phyloP scores from a whole-genome alignment of 306 rosid species.

The Fagus sylvatica region DNA sequence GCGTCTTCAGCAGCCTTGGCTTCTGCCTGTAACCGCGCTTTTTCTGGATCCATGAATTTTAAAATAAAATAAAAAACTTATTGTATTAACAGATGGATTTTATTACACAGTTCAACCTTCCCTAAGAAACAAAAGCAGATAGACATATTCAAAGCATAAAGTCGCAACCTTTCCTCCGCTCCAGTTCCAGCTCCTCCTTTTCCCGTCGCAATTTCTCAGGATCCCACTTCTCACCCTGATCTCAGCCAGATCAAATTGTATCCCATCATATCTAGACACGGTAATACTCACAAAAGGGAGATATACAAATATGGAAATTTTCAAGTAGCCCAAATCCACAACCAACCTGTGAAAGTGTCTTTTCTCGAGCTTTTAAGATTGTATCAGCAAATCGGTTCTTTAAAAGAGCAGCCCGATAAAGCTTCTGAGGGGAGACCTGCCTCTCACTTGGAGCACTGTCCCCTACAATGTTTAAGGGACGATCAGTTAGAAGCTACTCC shows the following conservation, averaged over 20 bases:
- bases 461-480: slow-evolving; percentile 41
- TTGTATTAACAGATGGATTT: slow-evolving; percentile 9
- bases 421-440: slow-evolving; percentile 70
- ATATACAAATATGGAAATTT: slow-evolving; percentile 13
- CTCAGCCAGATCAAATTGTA: slow-evolving; percentile 31
- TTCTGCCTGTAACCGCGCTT: slow-evolving; percentile 80
- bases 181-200: slow-evolving; percentile 73
- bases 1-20: slow-evolving; percentile 90
- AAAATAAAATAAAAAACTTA: too few species aligned
- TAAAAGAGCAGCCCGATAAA: slow-evolving; percentile 64
- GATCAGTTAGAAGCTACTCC: slow-evolving; percentile 28
- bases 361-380: slow-evolving; percentile 79
- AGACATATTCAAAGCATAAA: slow-evolving; percentile 2
- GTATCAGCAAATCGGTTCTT: slow-evolving; percentile 80
- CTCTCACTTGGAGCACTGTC: slow-evolving; percentile 65
- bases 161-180: slow-evolving; percentile 60
- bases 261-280: slow-evolving; percentile 19
- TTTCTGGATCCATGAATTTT: slow-evolving; percentile 49
- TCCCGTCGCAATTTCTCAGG: slow-evolving; percentile 72
- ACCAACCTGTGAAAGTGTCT: slow-evolving; percentile 70
- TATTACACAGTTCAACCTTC: background rate
- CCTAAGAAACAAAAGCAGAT: background rate
- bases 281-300: slow-evolving; percentile 8
- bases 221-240: slow-evolving; percentile 78
- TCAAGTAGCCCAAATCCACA: slow-evolving; percentile 18